Evolutionary conservation across 2,329 filamentous ascomycete species (phyloP).

Genomic region (Fusarium sulawesiense): DNA sequence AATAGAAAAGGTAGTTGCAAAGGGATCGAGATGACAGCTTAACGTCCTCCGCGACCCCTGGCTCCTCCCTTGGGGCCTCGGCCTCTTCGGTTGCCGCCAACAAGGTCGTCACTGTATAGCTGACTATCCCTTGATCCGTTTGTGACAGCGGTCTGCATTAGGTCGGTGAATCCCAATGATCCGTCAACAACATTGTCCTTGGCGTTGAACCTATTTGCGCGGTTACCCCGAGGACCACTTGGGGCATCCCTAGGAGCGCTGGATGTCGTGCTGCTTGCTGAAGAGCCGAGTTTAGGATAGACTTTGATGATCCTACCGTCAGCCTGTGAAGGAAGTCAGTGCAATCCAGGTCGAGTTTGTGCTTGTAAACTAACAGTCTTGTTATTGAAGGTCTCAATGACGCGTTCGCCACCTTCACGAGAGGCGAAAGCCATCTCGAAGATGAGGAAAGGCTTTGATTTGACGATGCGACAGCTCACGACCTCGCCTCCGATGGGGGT

Average conservation of each 20-base stretch:
- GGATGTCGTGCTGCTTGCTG: slow-evolving; percentile 37
- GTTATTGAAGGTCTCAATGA: slow-evolving; percentile 81
- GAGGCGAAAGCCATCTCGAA: slow-evolving; percentile 81
- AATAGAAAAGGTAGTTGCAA: background rate
- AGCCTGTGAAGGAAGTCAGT: slow-evolving; percentile 60
- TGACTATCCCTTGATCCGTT: slow-evolving; percentile 48
- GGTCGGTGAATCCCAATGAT: slow-evolving; percentile 64
- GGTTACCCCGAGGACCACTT: slow-evolving; percentile 48
- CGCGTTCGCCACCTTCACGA: slow-evolving; percentile 77
- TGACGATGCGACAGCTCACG: slow-evolving; percentile 73
- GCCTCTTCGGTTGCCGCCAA: slow-evolving; percentile 47
- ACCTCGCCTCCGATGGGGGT: slow-evolving; percentile 77
- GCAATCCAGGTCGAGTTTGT: background rate
- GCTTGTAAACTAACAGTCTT: slow-evolving; percentile 65
- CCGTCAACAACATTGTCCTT: slow-evolving; percentile 63
- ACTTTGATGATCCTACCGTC: slow-evolving; percentile 80
- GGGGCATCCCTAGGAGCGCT: slow-evolving; percentile 44
- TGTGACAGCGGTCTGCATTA: slow-evolving; percentile 51
- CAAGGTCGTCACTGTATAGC: slow-evolving; percentile 65
- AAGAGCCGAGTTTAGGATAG: slow-evolving; percentile 69
- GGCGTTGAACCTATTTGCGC: slow-evolving; percentile 35
- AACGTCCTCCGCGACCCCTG: slow-evolving; percentile 41
- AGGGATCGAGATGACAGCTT: slow-evolving; percentile 4
- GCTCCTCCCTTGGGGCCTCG: slow-evolving; percentile 36
- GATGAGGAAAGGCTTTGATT: slow-evolving; percentile 76